Conservation (phyloP, 2,329 filamentous ascomycete genomes). For the Fusarium concolor region DNA sequence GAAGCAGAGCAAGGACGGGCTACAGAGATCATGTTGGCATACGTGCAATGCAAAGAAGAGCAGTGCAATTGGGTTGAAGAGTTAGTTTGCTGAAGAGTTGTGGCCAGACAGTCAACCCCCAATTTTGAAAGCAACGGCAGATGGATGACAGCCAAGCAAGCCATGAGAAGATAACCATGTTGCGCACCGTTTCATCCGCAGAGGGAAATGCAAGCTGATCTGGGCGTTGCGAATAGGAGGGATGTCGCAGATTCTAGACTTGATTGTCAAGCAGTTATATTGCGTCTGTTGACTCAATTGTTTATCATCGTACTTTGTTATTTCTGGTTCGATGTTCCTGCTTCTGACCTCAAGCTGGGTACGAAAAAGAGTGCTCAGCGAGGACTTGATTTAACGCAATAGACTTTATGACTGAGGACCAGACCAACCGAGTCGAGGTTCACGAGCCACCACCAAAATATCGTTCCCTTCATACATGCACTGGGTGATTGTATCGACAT, state of each 20-base stretch:
- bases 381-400: slow-evolving; percentile 37
- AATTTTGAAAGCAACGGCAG: slow-evolving; percentile 22
- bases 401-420: slow-evolving; percentile 44
- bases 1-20: slow-evolving; percentile 20
- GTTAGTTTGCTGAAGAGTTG: slow-evolving; percentile 18
- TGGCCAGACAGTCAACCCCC: slow-evolving; percentile 15
- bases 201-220: slow-evolving; percentile 16
- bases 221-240: slow-evolving; percentile 23
- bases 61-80: slow-evolving; percentile 13
- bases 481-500: slow-evolving; percentile 25
- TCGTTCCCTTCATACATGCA: slow-evolving; percentile 10
- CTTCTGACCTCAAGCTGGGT: slow-evolving; percentile 20
- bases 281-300: slow-evolving; percentile 27
- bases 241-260: slow-evolving; percentile 31
- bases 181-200: slow-evolving; percentile 9
- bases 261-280: slow-evolving; percentile 33
- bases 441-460: slow-evolving; percentile 39
- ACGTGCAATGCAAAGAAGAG: slow-evolving; percentile 18
- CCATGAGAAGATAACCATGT: slow-evolving; percentile 3
- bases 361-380: slow-evolving; percentile 24
- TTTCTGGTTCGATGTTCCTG: slow-evolving; percentile 30
- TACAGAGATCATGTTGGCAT: slow-evolving; percentile 11
- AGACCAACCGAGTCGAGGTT: slow-evolving; percentile 43
- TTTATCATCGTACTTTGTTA: slow-evolving; percentile 21
- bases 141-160: slow-evolving; percentile 8